These are phyloP conservation scores for Arachis hypogaea DNA, from an alignment of 306 rosid genomes.

Conservation along the genomic window DNA sequence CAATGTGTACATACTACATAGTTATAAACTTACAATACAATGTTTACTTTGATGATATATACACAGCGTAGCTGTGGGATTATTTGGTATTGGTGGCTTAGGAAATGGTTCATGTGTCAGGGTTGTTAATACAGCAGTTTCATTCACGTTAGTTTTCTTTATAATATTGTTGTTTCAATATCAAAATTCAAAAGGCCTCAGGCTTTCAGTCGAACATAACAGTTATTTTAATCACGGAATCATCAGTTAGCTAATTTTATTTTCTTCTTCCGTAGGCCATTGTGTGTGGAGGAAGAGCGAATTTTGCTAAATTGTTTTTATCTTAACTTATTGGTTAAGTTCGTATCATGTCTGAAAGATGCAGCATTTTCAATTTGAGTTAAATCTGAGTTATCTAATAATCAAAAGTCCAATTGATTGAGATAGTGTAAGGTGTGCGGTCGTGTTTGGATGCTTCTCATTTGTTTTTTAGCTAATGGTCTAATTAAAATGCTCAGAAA, in stretches of 20 bases:
- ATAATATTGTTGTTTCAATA: neutral
- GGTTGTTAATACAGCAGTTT: constrained; percentile 15
- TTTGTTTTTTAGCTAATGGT: neutral
- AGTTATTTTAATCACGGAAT: neutral
- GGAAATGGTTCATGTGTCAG: constrained; percentile 5
- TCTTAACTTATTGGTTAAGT: neutral
- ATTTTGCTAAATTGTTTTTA: neutral
- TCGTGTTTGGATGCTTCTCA: neutral
- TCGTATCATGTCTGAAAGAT: no score
- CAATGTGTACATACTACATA: constrained; percentile 42
- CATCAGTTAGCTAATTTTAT: neutral
- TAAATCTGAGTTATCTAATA: neutral
- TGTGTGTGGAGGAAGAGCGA: neutral
- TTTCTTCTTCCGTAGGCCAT: neutral
- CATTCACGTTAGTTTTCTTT: neutral
- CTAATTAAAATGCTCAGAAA: neutral
- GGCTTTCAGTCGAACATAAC: neutral
- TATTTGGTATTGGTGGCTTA: neutral
- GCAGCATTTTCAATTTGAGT: neutral
- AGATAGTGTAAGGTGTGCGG: neutral
- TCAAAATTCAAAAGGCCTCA: neutral
- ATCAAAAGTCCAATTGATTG: neutral
- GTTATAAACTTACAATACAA: neutral
- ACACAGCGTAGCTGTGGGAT: neutral
- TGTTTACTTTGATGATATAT: constrained; percentile 23